A percentile compares a stretch with the other conserved stretches of the same genome.
These are phyloP conservation scores for Sporothrix euskadiensis DNA, from an alignment of 2,329 filamentous ascomycete species.

Conservation along the genomic window DNA sequence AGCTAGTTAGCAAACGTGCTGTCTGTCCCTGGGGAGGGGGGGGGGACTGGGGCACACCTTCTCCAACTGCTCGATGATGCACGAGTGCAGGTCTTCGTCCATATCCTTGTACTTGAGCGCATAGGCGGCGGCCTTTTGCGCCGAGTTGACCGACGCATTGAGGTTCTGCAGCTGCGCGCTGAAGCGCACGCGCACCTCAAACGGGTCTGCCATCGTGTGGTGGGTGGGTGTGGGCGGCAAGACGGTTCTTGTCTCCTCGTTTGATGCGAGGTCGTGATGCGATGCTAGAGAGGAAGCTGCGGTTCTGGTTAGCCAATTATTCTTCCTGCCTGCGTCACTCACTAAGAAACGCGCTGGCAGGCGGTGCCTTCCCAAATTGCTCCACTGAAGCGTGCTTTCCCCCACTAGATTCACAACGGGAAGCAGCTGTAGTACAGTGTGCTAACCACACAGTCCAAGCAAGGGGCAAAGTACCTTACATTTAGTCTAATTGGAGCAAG, in stretches of 20 bases:
- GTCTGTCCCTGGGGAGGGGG: neutral
- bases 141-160: slow-evolving; percentile 83
- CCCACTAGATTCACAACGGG: neutral
- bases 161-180: slow-evolving; percentile 85
- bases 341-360: neutral
- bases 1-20: slow-evolving; percentile 21
- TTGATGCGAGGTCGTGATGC: neutral
- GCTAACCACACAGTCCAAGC: neutral
- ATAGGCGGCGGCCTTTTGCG: slow-evolving; percentile 91
- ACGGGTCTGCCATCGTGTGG: slow-evolving; percentile 69
- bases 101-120: slow-evolving; percentile 91
- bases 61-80: slow-evolving; percentile 94
- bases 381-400: neutral
- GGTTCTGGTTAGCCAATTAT: neutral
- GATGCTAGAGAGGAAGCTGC: neutral
- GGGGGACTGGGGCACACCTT: slow-evolving; percentile 52
- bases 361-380: neutral
- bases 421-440: neutral
- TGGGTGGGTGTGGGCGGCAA: neutral
- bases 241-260: neutral
- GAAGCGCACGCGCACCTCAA: slow-evolving; percentile 98
- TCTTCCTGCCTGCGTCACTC: neutral
- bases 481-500: neutral
- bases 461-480: neutral
- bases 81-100: slow-evolving; percentile 96